A percentile compares a stretch with the other conserved stretches of the same genome.
Evolutionary conservation across 345 rosid genomes (phyloP).

Genomic region (Linum tenue): DNA sequence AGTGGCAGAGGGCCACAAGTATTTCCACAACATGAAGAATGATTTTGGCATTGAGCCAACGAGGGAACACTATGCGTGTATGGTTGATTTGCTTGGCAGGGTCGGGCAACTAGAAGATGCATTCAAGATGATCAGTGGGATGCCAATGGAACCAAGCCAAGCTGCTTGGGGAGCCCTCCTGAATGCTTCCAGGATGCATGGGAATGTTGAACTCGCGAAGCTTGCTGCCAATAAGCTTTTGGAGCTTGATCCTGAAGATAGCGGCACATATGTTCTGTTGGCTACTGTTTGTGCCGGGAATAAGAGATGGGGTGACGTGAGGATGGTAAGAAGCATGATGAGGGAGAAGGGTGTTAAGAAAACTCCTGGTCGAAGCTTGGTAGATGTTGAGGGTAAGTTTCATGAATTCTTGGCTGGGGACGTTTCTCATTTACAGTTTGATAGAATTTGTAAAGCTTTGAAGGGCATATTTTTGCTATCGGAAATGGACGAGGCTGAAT

Average conservation of each 20-base stretch:
- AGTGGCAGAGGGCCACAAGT: slow-evolving; percentile 22
- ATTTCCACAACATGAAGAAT: slow-evolving; percentile 20
- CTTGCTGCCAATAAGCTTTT: slow-evolving; percentile 23
- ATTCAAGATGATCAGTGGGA: slow-evolving; percentile 16
- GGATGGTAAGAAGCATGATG: slow-evolving; percentile 25
- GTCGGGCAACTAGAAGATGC: slow-evolving; percentile 30
- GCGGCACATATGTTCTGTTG: slow-evolving; percentile 28
- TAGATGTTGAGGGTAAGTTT: slow-evolving; percentile 27
- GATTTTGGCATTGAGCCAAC: slow-evolving; percentile 24
- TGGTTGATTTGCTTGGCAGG: slow-evolving; percentile 33
- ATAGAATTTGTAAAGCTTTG: slow-evolving; percentile 19
- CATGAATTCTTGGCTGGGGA: slow-evolving; percentile 32
- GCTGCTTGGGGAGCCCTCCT: slow-evolving; percentile 41
- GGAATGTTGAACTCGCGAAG: slow-evolving; percentile 28
- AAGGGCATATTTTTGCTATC: slow-evolving; percentile 13
- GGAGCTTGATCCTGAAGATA: slow-evolving; percentile 30
- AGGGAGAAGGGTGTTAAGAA: slow-evolving; percentile 30
- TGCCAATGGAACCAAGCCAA: slow-evolving; percentile 31
- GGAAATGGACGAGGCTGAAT: slow-evolving; percentile 6
- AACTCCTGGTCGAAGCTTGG: slow-evolving; percentile 34
- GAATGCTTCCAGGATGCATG: slow-evolving; percentile 27
- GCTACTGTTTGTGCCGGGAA: slow-evolving; percentile 22
- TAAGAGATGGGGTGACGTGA: slow-evolving; percentile 28
- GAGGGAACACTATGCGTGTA: slow-evolving; percentile 36
- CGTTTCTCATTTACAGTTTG: slow-evolving; percentile 19